These are phyloP conservation scores for Bifiguratus adelaidae DNA, from an alignment of 192 early-diverging fungal genomes.

Conservation along the genomic window DNA sequence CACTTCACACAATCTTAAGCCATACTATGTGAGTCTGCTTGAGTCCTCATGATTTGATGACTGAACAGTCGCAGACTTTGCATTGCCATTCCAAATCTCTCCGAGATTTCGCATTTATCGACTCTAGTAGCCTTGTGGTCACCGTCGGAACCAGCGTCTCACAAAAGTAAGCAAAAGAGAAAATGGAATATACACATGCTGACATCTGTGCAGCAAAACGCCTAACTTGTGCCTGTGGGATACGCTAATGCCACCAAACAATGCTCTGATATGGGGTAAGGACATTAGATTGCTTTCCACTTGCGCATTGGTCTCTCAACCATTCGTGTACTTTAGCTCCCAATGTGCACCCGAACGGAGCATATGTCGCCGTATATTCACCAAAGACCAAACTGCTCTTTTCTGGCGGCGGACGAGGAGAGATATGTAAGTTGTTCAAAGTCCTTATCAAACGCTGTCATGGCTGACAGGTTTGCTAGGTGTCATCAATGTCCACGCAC, in stretches of 20 bases:
- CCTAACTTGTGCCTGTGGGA: slow-evolving; percentile 73
- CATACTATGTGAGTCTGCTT: slow-evolving; percentile 22
- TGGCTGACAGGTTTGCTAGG: slow-evolving; percentile 21
- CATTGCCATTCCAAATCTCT: slow-evolving; percentile 47
- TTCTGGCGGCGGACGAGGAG: slow-evolving; percentile 64
- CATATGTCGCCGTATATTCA: slow-evolving; percentile 54
- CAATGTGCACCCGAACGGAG: slow-evolving; percentile 25
- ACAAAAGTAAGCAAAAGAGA: not conserved
- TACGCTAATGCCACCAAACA: slow-evolving; percentile 53
- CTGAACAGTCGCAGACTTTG: slow-evolving; percentile 16
- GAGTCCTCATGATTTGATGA: not conserved
- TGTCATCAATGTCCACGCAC: slow-evolving; percentile 62
- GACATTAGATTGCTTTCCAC: slow-evolving; percentile 18
- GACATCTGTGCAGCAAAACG: slow-evolving; percentile 2
- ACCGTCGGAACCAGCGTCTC: slow-evolving; percentile 53
- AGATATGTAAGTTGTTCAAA: slow-evolving; percentile 44
- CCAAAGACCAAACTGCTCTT: slow-evolving; percentile 48
- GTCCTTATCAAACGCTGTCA: not conserved
- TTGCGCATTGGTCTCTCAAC: not conserved
- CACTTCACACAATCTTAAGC: slow-evolving; percentile 40
- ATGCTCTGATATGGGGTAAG: slow-evolving; percentile 43
- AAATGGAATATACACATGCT: not conserved
- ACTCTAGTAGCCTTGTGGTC: slow-evolving; percentile 58
- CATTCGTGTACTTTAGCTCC: not conserved
- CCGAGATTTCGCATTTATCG: slow-evolving; percentile 67